phyloP scores from a whole-genome alignment of 129 eudicot species.

The Kitagawia praeruptora region DNA sequence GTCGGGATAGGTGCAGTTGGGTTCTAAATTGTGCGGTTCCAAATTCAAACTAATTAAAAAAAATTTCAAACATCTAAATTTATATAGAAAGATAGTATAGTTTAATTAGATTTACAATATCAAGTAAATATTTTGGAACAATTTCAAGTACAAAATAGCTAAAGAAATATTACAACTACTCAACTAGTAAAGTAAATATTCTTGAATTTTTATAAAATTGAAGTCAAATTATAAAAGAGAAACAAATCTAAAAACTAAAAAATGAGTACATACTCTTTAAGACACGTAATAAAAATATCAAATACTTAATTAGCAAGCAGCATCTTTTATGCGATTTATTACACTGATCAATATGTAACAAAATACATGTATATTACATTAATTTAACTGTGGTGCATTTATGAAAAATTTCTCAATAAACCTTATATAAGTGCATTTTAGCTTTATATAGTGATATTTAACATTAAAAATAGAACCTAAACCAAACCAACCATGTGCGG shows the following conservation, averaged over 20 bases:
- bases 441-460: neutral
- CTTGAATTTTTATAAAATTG: neutral
- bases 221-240: neutral
- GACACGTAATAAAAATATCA: neutral
- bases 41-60: neutral
- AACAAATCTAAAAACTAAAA: neutral
- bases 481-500: neutral
- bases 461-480: neutral
- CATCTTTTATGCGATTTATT: neutral
- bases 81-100: neutral
- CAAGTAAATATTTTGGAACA: neutral
- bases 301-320: neutral
- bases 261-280: neutral
- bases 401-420: too few species aligned
- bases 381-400: neutral
- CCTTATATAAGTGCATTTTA: neutral
- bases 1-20: neutral
- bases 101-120: neutral
- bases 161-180: neutral
- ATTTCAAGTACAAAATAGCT: neutral
- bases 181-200: neutral
- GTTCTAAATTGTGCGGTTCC: neutral
- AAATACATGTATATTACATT: neutral
- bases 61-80: neutral
- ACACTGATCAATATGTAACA: neutral